phyloP scores from a whole-genome alignment of 441 rosid species.

The Codiaeum variegatum region DNA sequence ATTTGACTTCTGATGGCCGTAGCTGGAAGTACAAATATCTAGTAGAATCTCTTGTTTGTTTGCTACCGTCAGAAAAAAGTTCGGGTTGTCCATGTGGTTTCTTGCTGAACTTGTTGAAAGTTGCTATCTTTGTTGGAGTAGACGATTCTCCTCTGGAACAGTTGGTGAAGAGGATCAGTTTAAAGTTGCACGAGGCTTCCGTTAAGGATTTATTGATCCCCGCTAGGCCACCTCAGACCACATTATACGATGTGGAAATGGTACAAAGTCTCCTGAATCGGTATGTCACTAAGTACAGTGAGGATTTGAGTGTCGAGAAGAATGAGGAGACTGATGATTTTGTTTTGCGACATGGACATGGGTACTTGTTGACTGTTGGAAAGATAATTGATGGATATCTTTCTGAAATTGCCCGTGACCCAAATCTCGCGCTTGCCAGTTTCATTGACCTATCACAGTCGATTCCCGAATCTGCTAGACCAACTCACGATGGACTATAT shows the following conservation, averaged over 20 bases:
- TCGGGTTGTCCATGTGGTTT: slow-evolving; percentile 72
- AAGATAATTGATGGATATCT: slow-evolving; percentile 70
- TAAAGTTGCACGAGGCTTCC: slow-evolving; percentile 70
- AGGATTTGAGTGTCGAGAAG: slow-evolving; percentile 36
- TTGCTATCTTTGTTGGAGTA: slow-evolving; percentile 55
- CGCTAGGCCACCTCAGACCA: slow-evolving; percentile 41
- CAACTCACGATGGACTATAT: slow-evolving; percentile 80
- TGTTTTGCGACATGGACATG: slow-evolving; percentile 46
- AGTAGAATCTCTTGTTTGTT: slow-evolving; percentile 60
- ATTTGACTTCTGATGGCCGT: slow-evolving; percentile 47
- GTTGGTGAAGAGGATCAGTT: slow-evolving; percentile 54
- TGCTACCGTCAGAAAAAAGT: slow-evolving; percentile 61
- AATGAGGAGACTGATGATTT: slow-evolving; percentile 40
- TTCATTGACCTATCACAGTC: slow-evolving; percentile 55
- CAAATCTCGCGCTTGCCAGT: slow-evolving; percentile 42
- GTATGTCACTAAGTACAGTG: slow-evolving; percentile 33
- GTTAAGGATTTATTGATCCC: slow-evolving; percentile 65
- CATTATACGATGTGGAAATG: slow-evolving; percentile 66
- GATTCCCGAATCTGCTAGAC: slow-evolving; percentile 69
- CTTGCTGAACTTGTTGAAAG: slow-evolving; percentile 73
- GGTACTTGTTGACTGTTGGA: slow-evolving; percentile 57
- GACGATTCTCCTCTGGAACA: slow-evolving; percentile 50
- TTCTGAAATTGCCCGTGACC: slow-evolving; percentile 48
- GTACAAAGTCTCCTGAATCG: slow-evolving; percentile 53
- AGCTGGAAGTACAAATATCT: slow-evolving; percentile 48